Evolutionary conservation across 768 basidiomycete species (phyloP).

Genomic region (Russula emetica): DNA sequence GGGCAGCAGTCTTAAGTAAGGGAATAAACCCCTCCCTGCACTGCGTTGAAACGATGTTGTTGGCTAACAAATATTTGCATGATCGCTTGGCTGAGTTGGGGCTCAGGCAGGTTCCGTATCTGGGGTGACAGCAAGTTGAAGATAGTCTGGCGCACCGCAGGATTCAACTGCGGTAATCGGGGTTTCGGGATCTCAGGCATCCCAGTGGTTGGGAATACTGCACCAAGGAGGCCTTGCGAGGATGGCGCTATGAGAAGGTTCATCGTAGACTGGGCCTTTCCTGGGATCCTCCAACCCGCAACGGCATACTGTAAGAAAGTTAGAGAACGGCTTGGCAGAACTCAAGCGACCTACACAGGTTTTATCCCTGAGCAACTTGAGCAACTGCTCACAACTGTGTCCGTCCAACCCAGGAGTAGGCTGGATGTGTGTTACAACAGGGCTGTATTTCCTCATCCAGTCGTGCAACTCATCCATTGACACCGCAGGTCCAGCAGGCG

Average conservation of each 20-base stretch:
- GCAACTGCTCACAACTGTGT: conserved; percentile 11
- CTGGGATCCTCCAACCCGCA: conserved; percentile 25
- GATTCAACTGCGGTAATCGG: not conserved
- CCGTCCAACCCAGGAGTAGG: conserved; percentile 17
- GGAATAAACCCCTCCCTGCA: conserved; percentile 2
- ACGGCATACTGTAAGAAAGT: conserved; percentile 24
- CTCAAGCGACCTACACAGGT: conserved; percentile 8
- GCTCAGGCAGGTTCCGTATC: conserved; percentile 1
- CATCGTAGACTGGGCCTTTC: not conserved
- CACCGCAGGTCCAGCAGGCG: conserved; percentile 17
- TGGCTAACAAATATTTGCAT: conserved; percentile 10
- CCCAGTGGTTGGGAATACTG: conserved; percentile 21
- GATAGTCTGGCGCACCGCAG: conserved; percentile 11
- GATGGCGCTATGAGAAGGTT: conserved; percentile 26
- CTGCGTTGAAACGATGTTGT: not conserved
- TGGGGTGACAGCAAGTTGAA: conserved; percentile 5
- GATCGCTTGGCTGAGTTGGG: conserved; percentile 14
- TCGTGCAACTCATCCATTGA: conserved; percentile 21
- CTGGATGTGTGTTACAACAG: conserved; percentile 13
- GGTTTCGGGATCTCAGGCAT: conserved; percentile 24
- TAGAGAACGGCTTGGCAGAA: not conserved
- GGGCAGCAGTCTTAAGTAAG: not conserved
- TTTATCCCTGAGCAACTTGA: conserved; percentile 22
- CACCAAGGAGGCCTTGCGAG: conserved; percentile 20
- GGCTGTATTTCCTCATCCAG: conserved; percentile 18